phyloP scores from a whole-genome alignment of 441 rosid species.

The Euphorbia celastroides region DNA sequence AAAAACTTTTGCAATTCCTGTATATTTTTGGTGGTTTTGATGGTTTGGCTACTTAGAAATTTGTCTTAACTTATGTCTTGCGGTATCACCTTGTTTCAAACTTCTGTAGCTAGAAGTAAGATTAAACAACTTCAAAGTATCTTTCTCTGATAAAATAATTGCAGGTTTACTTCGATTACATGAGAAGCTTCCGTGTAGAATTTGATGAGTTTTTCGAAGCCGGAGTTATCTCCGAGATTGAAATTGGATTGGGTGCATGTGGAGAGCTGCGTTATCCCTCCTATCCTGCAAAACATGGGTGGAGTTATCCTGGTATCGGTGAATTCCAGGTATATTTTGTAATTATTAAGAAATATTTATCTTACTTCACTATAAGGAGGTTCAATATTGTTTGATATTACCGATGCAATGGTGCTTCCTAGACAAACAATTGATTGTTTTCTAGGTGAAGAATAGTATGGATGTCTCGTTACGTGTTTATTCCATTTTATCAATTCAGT shows the following conservation, averaged over 20 bases:
- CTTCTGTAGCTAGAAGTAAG: not conserved
- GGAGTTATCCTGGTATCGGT: conserved; percentile 99
- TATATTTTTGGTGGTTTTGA: conserved; percentile 8
- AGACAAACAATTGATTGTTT: conserved; percentile 6
- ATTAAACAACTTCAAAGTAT: not conserved
- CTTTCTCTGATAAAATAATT: conserved; percentile 10
- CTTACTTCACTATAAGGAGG: not conserved
- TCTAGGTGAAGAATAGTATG: not conserved
- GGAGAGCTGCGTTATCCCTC: conserved; percentile 97
- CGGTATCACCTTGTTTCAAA: not conserved
- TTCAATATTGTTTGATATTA: conserved; percentile 7
- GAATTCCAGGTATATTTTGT: conserved; percentile 84
- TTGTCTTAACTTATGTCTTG: not conserved
- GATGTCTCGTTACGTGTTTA: not conserved
- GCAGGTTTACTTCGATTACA: conserved; percentile 96
- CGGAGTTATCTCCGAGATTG: conserved; percentile 74
- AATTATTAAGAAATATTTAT: conserved; percentile 4
- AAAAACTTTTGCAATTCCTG: not conserved
- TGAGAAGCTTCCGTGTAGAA: conserved; percentile 96
- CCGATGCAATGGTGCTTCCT: not conserved
- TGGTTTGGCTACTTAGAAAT: not conserved
- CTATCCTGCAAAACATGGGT: conserved; percentile 94
- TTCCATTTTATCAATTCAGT: not conserved
- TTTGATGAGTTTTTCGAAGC: conserved; percentile 71
- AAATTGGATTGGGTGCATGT: conserved; percentile 93